Evolutionary conservation across 2,329 filamentous ascomycete species (phyloP).

Genomic region (Cadophora sp.): DNA sequence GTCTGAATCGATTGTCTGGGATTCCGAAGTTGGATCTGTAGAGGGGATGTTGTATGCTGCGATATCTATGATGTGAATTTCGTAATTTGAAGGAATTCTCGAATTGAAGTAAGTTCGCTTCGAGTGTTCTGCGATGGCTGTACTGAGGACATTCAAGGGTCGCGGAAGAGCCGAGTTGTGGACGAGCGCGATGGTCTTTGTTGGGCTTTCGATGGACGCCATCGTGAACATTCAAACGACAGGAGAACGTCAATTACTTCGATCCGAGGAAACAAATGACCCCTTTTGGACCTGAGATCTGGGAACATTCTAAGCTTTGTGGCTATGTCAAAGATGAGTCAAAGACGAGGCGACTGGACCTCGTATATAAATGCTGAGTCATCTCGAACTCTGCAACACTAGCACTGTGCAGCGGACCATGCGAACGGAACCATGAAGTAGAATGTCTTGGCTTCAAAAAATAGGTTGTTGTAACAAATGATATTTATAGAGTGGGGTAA

Average conservation of each 20-base stretch:
- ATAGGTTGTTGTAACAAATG: neutral
- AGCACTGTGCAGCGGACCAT: neutral
- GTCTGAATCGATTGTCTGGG: neutral
- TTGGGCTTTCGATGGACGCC: neutral
- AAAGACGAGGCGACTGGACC: neutral
- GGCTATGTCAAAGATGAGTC: neutral
- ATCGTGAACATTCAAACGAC: neutral
- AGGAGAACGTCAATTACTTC: no score
- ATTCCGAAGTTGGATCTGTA: neutral
- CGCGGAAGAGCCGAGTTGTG: conserved; percentile 19
- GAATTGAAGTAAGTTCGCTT: neutral
- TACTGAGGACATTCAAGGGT: conserved; percentile 19
- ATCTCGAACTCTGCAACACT: neutral
- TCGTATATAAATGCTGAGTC: conserved; percentile 9
- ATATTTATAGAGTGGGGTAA: no score
- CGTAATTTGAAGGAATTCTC: neutral
- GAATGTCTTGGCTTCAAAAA: neutral
- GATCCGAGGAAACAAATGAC: no score
- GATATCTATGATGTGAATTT: conserved; percentile 10
- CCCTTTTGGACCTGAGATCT: neutral
- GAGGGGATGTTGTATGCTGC: conserved; percentile 12
- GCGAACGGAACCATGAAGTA: neutral
- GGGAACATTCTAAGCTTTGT: neutral
- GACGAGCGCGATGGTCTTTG: conserved; percentile 16
- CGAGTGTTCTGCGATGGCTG: conserved; percentile 4